phyloP scores from a whole-genome alignment of 2,329 filamentous ascomycete genomes.

The Paecilomyces sp. region DNA sequence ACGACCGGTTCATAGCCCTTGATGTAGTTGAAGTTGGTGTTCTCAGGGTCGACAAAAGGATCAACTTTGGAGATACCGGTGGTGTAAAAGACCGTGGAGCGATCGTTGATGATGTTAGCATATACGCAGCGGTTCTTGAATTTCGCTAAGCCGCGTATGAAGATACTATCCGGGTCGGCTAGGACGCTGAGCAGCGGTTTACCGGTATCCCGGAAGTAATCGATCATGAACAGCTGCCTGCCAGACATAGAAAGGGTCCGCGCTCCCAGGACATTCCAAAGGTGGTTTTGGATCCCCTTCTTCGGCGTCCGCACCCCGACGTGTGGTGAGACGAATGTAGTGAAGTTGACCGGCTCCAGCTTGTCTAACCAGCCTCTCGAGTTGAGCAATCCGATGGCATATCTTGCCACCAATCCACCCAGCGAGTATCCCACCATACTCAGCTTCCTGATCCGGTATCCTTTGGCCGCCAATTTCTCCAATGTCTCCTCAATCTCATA shows the following conservation, averaged over 20 bases:
- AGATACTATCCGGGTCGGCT: constrained; percentile 76
- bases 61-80: constrained; percentile 70
- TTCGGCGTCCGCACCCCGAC: constrained; percentile 67
- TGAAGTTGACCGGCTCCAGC: constrained; percentile 85
- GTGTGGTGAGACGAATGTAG: constrained; percentile 82
- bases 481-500: constrained; percentile 57
- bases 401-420: constrained; percentile 78
- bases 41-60: constrained; percentile 63
- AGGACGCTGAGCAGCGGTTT: constrained; percentile 72
- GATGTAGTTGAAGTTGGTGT: constrained; percentile 65
- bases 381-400: constrained; percentile 76
- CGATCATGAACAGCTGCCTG: constrained; percentile 78
- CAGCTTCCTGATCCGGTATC: constrained; percentile 69
- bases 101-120: constrained; percentile 80
- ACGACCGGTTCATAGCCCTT: constrained; percentile 68
- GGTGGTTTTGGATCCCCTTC: constrained; percentile 56
- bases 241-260: constrained; percentile 76
- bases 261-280: constrained; percentile 80
- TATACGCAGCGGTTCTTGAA: constrained; percentile 77
- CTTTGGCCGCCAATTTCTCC: constrained; percentile 48
- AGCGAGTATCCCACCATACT: constrained; percentile 87
- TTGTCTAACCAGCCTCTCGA: constrained; percentile 72
- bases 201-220: constrained; percentile 76
- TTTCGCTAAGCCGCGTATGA: constrained; percentile 67
- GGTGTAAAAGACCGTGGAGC: constrained; percentile 75